Base-by-base conservation (phyloP, 164 flowering plant genomes). In the Nymphaea colorata region DNA sequence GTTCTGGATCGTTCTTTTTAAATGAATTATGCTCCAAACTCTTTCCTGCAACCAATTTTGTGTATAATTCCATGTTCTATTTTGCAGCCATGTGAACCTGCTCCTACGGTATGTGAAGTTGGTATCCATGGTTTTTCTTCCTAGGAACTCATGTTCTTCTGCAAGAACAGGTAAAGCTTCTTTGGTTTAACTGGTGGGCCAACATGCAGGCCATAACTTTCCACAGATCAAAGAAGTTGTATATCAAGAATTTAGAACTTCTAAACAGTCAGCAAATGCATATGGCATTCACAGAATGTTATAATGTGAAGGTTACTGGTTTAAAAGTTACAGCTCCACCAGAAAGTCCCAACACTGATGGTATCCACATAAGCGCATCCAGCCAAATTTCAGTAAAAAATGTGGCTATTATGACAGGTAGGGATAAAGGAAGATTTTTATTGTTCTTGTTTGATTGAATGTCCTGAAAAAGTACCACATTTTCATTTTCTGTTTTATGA, bases 271-370 rank as follows among this genome's bases (percentile, higher is more conserved):
- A 90, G 78, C 86, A 90, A 75, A 85, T 85, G 85, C 99, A 95
- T 76, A 71, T 92, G 66, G 87, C 89, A 53, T 87, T 95, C 75
- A 82, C 87, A n/a, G 76, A 60, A 43, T 92, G 93, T 73, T 7
- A 45, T 4, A 68, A 78, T 43, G 91, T 95, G 67, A 67, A 63
- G 64, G 87, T 72, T 43, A 80, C 91, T 45, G 64, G 73, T 73
- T 78, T 92, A 41, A 74, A 65, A 60, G 83, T 90, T 64, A 67
- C 74, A 51, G 96, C 98, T 45, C 97, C 98, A 57, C 75, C 69
- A 45, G 43, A 43, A 14, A 92, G 99, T 69, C 99, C 99, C 4
- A 95, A 95, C 73, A 95, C 99, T 0, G 99, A 95, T 77, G 99
- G 93, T 61, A 82, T 95, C 72, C 98, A 92, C 80, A 85, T 95